These are phyloP conservation scores for Trichoderma cornu-damae DNA, from an alignment of 2,329 filamentous ascomycete genomes.

Conservation along the genomic window DNA sequence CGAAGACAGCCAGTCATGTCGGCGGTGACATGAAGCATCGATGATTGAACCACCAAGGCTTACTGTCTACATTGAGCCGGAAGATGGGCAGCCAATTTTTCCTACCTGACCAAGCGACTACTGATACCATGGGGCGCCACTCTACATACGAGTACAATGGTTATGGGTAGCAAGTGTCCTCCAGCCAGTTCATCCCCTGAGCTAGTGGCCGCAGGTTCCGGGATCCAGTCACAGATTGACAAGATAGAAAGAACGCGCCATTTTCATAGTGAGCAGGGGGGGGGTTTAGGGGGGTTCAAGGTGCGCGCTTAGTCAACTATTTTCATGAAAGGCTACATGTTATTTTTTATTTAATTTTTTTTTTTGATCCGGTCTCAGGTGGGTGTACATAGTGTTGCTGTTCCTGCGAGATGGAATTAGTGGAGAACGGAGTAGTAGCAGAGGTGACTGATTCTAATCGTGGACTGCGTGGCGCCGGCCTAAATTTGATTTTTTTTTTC, in stretches of 20 bases:
- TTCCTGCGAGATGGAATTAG: not conserved
- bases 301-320: not conserved
- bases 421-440: not conserved
- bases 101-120: not conserved
- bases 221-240: constrained; percentile 16
- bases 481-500: too few relatives aligned
- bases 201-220: constrained; percentile 18
- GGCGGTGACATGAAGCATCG: constrained; percentile 1
- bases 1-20: not conserved
- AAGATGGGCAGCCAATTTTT: constrained; percentile 4
- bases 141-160: not conserved
- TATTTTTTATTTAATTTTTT: not conserved
- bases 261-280: constrained; percentile 8
- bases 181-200: constrained; percentile 17
- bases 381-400: too few relatives aligned
- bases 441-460: constrained; percentile 7
- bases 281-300: not conserved
- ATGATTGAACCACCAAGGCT: not conserved
- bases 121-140: too few relatives aligned
- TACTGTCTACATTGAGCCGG: not conserved
- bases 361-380: not conserved
- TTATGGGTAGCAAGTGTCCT: not conserved
- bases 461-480: constrained; percentile 7
- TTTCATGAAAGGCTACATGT: too few relatives aligned
- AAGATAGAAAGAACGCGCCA: constrained; percentile 15